Conservation (phyloP, 139 green algal species). For the Tetradesmus lagerheimii region DNA sequence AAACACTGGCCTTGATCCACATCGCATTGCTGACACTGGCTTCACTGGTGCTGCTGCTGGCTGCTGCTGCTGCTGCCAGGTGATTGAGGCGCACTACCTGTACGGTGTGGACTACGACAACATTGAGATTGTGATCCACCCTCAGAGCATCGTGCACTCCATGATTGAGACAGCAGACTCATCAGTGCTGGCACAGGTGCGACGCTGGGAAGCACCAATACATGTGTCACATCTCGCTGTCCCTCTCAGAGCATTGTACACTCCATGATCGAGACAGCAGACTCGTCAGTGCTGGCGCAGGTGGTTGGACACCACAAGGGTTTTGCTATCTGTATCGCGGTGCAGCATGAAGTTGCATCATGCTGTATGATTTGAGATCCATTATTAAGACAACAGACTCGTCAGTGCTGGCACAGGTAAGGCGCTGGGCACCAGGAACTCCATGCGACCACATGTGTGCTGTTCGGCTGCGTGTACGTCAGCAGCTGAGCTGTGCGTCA, state of each 20-base stretch:
- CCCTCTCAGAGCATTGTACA: conserved; percentile 99
- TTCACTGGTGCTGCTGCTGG: conserved; percentile 6
- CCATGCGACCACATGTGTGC: too few species aligned
- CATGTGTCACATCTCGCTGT: not conserved
- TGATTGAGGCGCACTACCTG: conserved; percentile 99
- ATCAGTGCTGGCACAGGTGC: conserved; percentile 94
- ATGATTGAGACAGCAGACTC: conserved; percentile 99
- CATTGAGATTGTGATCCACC: conserved; percentile 99
- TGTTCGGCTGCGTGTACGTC: too few species aligned
- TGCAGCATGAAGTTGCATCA: too few species aligned
- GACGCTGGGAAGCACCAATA: not conserved
- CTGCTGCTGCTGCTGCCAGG: conserved; percentile 68
- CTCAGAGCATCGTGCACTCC: conserved; percentile 99
- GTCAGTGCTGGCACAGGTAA: conserved; percentile 78
- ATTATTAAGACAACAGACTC: conserved; percentile 99
- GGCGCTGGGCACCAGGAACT: too few species aligned
- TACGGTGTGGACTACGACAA: conserved; percentile 97
- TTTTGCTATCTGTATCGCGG: too few species aligned
- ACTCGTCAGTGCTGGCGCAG: conserved; percentile 88
- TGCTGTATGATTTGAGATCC: too few species aligned
- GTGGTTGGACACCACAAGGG: too few species aligned
- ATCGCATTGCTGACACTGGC: too few species aligned
- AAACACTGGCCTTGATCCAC: too few species aligned
- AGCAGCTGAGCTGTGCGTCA: too few species aligned
- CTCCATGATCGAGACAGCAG: conserved; percentile 98